A percentile compares a stretch with the other conserved stretches of the same genome.
Conservation (phyloP, 2,329 filamentous ascomycete genomes). For the Exophiala oligosperma region DNA sequence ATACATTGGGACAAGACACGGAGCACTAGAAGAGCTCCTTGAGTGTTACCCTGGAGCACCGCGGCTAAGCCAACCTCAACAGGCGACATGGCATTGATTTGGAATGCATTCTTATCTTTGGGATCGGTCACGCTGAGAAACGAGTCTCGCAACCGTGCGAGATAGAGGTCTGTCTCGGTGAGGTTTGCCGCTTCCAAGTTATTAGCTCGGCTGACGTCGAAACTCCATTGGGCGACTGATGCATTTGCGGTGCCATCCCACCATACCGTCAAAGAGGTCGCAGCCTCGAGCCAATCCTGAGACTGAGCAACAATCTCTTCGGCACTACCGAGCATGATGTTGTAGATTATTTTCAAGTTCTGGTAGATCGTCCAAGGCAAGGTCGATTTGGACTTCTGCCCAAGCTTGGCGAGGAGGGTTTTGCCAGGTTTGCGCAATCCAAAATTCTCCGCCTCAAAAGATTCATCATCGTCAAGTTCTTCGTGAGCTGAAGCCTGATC, state of each 20-base stretch:
- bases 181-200: conserved; percentile 31
- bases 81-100: conserved; percentile 71
- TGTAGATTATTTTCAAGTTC: conserved; percentile 76
- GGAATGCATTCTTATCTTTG: conserved; percentile 63
- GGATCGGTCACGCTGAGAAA: conserved; percentile 66
- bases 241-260: conserved; percentile 78
- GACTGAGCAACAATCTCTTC: conserved; percentile 74
- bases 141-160: conserved; percentile 69
- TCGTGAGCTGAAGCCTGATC: conserved; percentile 76
- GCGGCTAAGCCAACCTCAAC: conserved; percentile 81
- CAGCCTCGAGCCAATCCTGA: conserved; percentile 91
- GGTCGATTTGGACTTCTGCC: conserved; percentile 16
- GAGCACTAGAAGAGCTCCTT: conserved; percentile 72
- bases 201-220: conserved; percentile 47
- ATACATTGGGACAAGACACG: conserved; percentile 79
- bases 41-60: conserved; percentile 77
- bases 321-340: conserved; percentile 73
- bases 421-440: conserved; percentile 35
- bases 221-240: conserved; percentile 42
- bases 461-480: conserved; percentile 43
- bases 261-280: conserved; percentile 80
- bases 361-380: conserved; percentile 65
- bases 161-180: conserved; percentile 62
- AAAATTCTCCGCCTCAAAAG: conserved; percentile 51
- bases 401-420: conserved; percentile 14